A percentile compares a stretch with the other conserved stretches of the same genome.
phyloP scores from a whole-genome alignment of 108 stramenopile species.

The Fistulifera pelliculosa region DNA sequence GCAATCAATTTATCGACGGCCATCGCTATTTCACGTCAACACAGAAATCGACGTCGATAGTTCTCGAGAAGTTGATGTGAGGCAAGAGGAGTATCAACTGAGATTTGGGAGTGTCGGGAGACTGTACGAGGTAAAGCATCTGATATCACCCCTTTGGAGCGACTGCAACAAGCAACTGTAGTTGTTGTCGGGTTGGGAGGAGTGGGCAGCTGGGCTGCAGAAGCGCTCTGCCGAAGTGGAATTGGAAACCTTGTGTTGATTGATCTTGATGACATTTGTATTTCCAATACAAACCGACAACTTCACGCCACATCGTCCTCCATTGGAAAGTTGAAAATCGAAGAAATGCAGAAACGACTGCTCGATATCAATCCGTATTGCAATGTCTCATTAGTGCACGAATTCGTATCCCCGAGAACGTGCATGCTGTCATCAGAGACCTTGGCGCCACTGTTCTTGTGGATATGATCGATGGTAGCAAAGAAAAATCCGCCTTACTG shows the following conservation, averaged over 20 bases:
- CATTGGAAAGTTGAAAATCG: conserved; percentile 68
- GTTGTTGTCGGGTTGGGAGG: conserved; percentile 72
- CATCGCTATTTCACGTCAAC: too few relatives aligned
- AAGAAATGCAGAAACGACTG: conserved; percentile 54
- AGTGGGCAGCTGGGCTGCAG: conserved; percentile 81
- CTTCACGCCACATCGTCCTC: conserved; percentile 54
- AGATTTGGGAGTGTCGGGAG: conserved; percentile 10
- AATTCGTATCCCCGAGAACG: conserved; percentile 68
- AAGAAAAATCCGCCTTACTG: conserved; percentile 62
- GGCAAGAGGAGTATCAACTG: not conserved
- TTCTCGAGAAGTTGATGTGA: too few relatives aligned
- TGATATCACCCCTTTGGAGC: conserved; percentile 13
- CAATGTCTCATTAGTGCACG: conserved; percentile 53
- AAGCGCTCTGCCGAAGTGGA: conserved; percentile 75
- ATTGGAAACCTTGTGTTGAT: conserved; percentile 61
- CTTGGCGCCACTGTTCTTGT: conserved; percentile 35
- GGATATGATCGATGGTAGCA: conserved; percentile 71
- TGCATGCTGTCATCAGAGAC: conserved; percentile 32
- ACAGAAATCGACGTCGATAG: too few relatives aligned
- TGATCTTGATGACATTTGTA: conserved; percentile 81
- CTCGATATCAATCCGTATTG: conserved; percentile 63
- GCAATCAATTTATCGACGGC: too few relatives aligned
- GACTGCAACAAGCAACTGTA: conserved; percentile 43
- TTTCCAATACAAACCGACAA: conserved; percentile 79
- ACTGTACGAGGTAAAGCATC: conserved; percentile 11